Evolutionary conservation across 2,329 filamentous ascomycete species (phyloP).

Genomic region (Paramyrothecium roridum): DNA sequence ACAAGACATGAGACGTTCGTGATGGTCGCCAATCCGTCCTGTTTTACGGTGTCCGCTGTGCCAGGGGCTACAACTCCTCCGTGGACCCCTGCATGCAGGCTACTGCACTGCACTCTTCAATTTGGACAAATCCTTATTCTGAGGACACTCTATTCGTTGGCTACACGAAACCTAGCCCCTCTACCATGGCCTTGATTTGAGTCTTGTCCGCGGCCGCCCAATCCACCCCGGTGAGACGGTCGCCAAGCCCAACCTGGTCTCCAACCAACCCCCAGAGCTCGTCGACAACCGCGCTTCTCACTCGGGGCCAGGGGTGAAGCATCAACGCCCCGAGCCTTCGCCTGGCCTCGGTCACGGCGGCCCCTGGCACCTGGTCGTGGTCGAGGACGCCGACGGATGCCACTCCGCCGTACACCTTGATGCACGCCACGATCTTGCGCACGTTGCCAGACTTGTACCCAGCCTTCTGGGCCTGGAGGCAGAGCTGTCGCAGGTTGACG

Average conservation of each 20-base stretch:
- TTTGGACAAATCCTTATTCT: too few species aligned
- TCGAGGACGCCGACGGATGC: constrained; percentile 31
- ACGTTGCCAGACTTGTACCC: constrained; percentile 83
- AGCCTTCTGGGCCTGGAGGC: constrained; percentile 69
- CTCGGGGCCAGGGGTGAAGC: constrained; percentile 76
- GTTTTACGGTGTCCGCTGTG: too few species aligned
- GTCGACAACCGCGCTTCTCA: constrained; percentile 59
- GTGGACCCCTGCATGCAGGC: too few species aligned
- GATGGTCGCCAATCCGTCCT: too few species aligned
- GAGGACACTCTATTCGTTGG: not conserved
- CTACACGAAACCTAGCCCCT: constrained; percentile 37
- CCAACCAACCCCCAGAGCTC: constrained; percentile 51
- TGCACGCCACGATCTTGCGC: constrained; percentile 74
- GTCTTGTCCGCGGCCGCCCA: constrained; percentile 53
- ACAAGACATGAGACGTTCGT: too few species aligned
- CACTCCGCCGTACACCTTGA: constrained; percentile 75
- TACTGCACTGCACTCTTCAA: too few species aligned
- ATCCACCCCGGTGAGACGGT: constrained; percentile 48
- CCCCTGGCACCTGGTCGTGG: not conserved
- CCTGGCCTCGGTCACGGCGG: constrained; percentile 47
- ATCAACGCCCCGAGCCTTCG: constrained; percentile 72
- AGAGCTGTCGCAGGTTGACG: constrained; percentile 54
- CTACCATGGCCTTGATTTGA: constrained; percentile 38
- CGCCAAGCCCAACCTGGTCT: constrained; percentile 18
- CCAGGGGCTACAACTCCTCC: too few species aligned